phyloP scores from a whole-genome alignment of 345 rosid genomes.

The Reutealis trisperma region DNA sequence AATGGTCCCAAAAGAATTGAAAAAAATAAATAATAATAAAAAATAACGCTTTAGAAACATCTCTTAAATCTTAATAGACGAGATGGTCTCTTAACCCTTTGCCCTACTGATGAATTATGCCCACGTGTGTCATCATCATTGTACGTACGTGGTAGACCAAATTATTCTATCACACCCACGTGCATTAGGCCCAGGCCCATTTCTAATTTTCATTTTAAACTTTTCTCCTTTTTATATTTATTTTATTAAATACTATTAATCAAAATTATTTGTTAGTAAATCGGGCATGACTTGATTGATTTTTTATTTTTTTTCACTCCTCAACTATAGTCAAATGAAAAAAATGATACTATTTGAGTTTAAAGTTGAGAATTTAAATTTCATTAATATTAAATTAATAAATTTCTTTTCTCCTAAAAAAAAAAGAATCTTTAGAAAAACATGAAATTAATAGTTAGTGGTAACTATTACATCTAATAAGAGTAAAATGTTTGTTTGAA shows the following conservation, averaged over 20 bases:
- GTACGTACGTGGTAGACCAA: slow-evolving; percentile 50
- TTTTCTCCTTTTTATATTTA: background rate
- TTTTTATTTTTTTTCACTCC: too few relatives aligned
- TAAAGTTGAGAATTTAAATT: too few relatives aligned
- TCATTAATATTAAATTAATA: too few relatives aligned
- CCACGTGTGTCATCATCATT: slow-evolving; percentile 70
- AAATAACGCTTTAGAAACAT: slow-evolving; percentile 28
- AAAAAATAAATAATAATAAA: background rate
- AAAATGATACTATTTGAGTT: too few relatives aligned
- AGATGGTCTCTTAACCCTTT: slow-evolving; percentile 5
- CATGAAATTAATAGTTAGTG: background rate
- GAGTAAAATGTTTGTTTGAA: background rate
- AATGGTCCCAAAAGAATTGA: slow-evolving; percentile 34
- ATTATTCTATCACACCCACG: slow-evolving; percentile 42
- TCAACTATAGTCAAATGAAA: too few relatives aligned
- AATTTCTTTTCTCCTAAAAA: background rate
- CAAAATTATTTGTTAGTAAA: too few relatives aligned
- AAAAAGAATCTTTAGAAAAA: background rate
- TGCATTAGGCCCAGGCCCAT: slow-evolving; percentile 40
- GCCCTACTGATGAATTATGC: slow-evolving; percentile 27
- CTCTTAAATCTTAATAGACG: background rate
- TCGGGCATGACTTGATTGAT: too few relatives aligned
- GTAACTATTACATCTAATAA: background rate
- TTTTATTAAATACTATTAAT: too few relatives aligned
- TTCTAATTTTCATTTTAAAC: background rate